Evolutionary conservation across 2,329 filamentous ascomycete species (phyloP).

Genomic region (Diaporthe velutina): DNA sequence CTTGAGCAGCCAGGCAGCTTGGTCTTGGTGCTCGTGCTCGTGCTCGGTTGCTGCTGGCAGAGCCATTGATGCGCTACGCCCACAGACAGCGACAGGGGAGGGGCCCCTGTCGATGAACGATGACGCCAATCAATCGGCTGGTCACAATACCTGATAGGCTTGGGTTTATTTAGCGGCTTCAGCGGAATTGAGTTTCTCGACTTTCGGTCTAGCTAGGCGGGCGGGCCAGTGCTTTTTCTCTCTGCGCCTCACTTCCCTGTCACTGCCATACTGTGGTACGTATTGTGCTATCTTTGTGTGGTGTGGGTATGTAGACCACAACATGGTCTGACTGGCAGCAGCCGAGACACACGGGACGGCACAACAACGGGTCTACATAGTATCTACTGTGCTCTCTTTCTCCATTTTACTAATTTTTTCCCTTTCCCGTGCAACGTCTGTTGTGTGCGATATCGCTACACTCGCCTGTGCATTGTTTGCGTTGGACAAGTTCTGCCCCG

Average conservation of each 20-base stretch:
- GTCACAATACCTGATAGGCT: conserved; percentile 1
- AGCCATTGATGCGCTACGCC: conserved; percentile 10
- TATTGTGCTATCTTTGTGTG: background rate
- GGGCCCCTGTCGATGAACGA: conserved; percentile 11
- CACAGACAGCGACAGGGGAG: background rate
- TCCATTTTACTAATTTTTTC: background rate
- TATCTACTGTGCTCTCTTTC: background rate
- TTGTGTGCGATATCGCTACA: background rate
- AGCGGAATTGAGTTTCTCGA: conserved; percentile 26
- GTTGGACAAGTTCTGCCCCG: background rate
- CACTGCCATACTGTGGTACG: background rate
- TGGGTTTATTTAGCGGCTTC: conserved; percentile 24
- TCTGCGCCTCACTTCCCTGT: background rate
- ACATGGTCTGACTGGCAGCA: conserved; percentile 11
- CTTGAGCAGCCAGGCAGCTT: background rate
- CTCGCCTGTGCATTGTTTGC: background rate
- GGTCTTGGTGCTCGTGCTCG: too few species aligned
- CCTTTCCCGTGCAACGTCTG: background rate
- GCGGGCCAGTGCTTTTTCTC: too few species aligned
- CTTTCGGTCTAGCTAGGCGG: background rate
- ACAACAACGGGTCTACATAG: conserved; percentile 21
- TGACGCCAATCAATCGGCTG: conserved; percentile 8
- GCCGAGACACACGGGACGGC: background rate
- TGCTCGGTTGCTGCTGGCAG: background rate
- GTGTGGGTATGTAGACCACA: background rate